phyloP scores from a whole-genome alignment of 169 alveolate species.

The Plasmodium fragile region DNA sequence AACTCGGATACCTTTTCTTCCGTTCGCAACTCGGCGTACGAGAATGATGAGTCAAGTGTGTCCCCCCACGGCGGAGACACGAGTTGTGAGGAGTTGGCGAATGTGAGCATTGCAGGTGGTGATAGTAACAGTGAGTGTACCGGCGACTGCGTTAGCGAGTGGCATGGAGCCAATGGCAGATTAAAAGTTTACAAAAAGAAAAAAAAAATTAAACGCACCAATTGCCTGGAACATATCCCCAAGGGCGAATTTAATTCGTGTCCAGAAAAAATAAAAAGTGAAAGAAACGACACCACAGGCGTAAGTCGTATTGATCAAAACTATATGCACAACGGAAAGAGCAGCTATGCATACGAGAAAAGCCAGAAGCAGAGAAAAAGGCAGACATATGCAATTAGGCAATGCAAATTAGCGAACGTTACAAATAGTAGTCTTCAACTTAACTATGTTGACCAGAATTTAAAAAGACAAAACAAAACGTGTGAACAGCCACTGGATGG shows the following conservation, averaged over 20 bases:
- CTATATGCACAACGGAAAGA: background rate
- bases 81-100: constrained; percentile 11
- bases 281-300: constrained; percentile 21
- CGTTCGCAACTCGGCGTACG: constrained; percentile 19
- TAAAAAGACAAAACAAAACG: background rate
- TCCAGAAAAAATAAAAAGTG: constrained; percentile 33
- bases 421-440: constrained; percentile 5
- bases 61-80: constrained; percentile 10
- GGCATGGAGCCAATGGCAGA: background rate
- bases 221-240: background rate
- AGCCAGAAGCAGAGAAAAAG: background rate
- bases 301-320: constrained; percentile 20
- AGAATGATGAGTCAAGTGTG: constrained; percentile 19
- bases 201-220: constrained; percentile 9
- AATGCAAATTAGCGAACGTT: background rate
- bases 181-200: constrained; percentile 27
- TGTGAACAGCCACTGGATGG: background rate
- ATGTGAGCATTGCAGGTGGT: background rate
- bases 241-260: background rate
- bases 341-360: background rate
- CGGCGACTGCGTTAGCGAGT: background rate
- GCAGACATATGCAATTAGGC: background rate
- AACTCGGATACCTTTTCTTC: constrained; percentile 73
- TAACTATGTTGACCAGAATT: constrained; percentile 2
- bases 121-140: background rate